Percentiles rank a stretch among this genome's conserved stretches.
phyloP scores from a whole-genome alignment of 805 yeast genomes.

The Yamadazyma olivae region DNA sequence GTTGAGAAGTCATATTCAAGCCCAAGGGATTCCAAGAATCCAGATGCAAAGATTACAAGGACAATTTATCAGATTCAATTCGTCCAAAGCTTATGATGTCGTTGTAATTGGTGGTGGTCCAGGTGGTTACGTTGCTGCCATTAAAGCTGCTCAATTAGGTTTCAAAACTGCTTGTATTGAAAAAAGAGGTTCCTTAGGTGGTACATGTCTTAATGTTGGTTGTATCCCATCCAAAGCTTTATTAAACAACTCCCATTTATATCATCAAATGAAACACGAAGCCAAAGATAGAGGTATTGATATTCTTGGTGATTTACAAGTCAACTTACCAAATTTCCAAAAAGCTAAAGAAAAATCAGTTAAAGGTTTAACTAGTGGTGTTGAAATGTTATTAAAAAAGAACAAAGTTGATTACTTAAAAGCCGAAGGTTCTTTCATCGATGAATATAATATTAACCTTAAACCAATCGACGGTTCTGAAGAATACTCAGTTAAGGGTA shows the following conservation, averaged over 20 bases:
- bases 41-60: too few species aligned
- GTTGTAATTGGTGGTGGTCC: slow-evolving; percentile 99
- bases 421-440: slow-evolving; percentile 86
- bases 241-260: slow-evolving; percentile 90
- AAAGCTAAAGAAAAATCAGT: slow-evolving; percentile 92
- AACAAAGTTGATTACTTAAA: slow-evolving; percentile 92
- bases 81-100: slow-evolving; percentile 67
- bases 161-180: slow-evolving; percentile 94
- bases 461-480: slow-evolving; percentile 81
- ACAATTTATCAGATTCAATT: slow-evolving; percentile 39
- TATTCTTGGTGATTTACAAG: slow-evolving; percentile 63
- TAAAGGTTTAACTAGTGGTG: slow-evolving; percentile 85
- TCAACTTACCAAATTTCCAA: slow-evolving; percentile 79
- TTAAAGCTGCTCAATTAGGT: slow-evolving; percentile 97
- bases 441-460: slow-evolving; percentile 74
- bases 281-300: slow-evolving; percentile 88
- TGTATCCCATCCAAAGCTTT: slow-evolving; percentile 98
- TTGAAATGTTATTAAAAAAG: slow-evolving; percentile 92
- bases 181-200: slow-evolving; percentile 94
- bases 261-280: slow-evolving; percentile 85
- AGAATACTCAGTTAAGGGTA: slow-evolving; percentile 69
- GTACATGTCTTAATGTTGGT: slow-evolving; percentile 98
- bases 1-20: slow-evolving; percentile 18
- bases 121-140: slow-evolving; percentile 99
- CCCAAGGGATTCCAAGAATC: too few species aligned